These are phyloP conservation scores for Theobroma grandiflorum DNA, from an alignment of 441 rosid genomes.

Conservation along the genomic window DNA sequence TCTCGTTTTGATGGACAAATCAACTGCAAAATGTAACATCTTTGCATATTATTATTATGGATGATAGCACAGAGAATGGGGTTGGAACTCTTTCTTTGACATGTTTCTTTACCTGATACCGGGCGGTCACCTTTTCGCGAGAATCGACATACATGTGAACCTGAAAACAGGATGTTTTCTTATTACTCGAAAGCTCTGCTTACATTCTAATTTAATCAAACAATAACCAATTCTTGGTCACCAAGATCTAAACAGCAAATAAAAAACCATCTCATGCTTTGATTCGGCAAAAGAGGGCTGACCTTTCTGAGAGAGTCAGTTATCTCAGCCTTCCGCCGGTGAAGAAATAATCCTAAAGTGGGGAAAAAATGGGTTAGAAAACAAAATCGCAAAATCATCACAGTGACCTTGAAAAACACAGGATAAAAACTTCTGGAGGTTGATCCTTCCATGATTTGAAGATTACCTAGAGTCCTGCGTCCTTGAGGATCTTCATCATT, in stretches of 20 bases:
- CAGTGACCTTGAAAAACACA: neutral
- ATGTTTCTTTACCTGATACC: slow-evolving; percentile 75
- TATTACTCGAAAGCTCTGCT: slow-evolving; percentile 19
- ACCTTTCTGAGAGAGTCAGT: slow-evolving; percentile 81
- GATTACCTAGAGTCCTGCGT: slow-evolving; percentile 86
- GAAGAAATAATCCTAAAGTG: slow-evolving; percentile 87
- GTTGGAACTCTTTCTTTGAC: neutral
- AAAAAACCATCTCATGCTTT: slow-evolving; percentile 13
- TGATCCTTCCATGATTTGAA: neutral
- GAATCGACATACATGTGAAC: slow-evolving; percentile 80
- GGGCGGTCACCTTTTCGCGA: slow-evolving; percentile 94
- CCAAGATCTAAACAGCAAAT: neutral
- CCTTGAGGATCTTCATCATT: slow-evolving; percentile 98
- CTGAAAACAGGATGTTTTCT: slow-evolving; percentile 44
- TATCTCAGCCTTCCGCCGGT: slow-evolving; percentile 87
- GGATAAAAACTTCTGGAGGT: slow-evolving; percentile 7
- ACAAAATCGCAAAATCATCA: slow-evolving; percentile 9
- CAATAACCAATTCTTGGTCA: neutral
- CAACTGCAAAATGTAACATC: slow-evolving; percentile 50
- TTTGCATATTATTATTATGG: neutral
- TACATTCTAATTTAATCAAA: neutral
- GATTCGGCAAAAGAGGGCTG: slow-evolving; percentile 22
- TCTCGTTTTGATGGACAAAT: slow-evolving; percentile 98
- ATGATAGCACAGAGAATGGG: neutral
- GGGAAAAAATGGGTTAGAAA: slow-evolving; percentile 2